Evolutionary conservation across 495 filamentous ascomycete genomes (phyloP), one percentile per base, ranked within the genome.

Genomic region (Massariosphaeria phaeospora): DNA sequence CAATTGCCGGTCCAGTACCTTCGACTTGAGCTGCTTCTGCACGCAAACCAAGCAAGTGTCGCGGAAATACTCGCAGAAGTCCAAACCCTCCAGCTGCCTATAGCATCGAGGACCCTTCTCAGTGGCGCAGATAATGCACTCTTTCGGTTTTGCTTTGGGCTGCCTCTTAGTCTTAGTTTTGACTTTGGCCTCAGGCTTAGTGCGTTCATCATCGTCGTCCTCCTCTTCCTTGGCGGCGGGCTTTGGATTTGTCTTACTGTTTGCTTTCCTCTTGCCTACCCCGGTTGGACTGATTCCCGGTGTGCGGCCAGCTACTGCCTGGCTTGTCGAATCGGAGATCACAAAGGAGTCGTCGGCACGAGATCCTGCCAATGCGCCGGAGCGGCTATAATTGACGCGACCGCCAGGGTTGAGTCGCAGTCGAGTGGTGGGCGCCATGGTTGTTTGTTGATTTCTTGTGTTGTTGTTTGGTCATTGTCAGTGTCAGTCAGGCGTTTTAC

Each of bases 11-110:
- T 46, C 21, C 1, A 2, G 2, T 2, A 55, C 27, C 1, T 46
- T 46, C 1, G 17, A 33, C 20, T 39, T 29, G 2, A 55, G 2
- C 18, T 23, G 11, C 12, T 29, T 31, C 11, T 31, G 18, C 7
- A 55, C 29, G 26, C 51, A 55, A 7, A 5, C 2, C 15, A 13
- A 46, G 51, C 51, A 55, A 1, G 17, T 54, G 38, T 40, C 10
- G 3, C 24, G 3, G 18, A 40, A 40, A 21, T 40, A 21, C 8
- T 3, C 18, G 18, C 38, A 40, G 6, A 40, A 3, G 15, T 5
- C 38, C 18, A 23, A 3, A 21, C 12, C 24, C 6, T 3, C 38
- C 10, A 15, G 34, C 34, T n/a, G n/a, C n/a, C n/a, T n/a, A n/a
- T n/a, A n/a, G n/a, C 17, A 40, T 21, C 17, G 38, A 12, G 24